Evolutionary conservation across 2,329 filamentous ascomycete genomes (phyloP), one percentile per base, ranked within the genome.

Genomic region (Scorias spongiosa): DNA sequence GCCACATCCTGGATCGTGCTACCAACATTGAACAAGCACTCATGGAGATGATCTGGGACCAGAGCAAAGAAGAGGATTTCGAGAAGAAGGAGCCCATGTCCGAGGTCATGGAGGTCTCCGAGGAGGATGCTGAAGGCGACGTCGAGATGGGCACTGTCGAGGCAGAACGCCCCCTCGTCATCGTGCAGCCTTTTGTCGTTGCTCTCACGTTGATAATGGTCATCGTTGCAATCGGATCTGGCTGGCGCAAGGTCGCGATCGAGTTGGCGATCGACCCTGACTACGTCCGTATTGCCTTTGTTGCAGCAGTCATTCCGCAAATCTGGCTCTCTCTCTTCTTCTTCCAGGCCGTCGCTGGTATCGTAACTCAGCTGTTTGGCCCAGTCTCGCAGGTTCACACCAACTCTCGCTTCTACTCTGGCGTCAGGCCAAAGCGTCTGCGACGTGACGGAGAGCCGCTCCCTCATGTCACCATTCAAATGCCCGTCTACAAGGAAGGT

Each of bases 11-110:
- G 10, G 59, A 65, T 11, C 67, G 76, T 36, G 72, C 68, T 0
- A 63, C 67, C 43, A 63, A 63, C 38, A 65, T 80, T 29, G 72
- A 78, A 55, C 56, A 62, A 42, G 66, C 68, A 34, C 60, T 79
- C 43, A 71, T 79, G 59, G 62, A 67, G 48, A 72, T 75, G 64
- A 75, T 80, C 38, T 81, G 76, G 74, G 68, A 66, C 10, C 57
- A 64, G 14, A 54, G 65, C 4, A 62, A 65, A 1, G 63, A 66
- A 1, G 55, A 58, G 3, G 55, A 63, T 2, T 64, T 70, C 11
- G 65, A 65, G 38, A 66, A 70, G 12, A 60, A 62, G 28, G 63
- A 63, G 43, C 52, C 47, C 34, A 42, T 40, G 17, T 57, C 65
- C 18, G 57, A 63, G 10, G 52, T 60, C 45, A 49, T 53, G 26